phyloP scores from a whole-genome alignment of 2,329 filamentous ascomycete genomes.

The Pseudogymnoascus sp. region DNA sequence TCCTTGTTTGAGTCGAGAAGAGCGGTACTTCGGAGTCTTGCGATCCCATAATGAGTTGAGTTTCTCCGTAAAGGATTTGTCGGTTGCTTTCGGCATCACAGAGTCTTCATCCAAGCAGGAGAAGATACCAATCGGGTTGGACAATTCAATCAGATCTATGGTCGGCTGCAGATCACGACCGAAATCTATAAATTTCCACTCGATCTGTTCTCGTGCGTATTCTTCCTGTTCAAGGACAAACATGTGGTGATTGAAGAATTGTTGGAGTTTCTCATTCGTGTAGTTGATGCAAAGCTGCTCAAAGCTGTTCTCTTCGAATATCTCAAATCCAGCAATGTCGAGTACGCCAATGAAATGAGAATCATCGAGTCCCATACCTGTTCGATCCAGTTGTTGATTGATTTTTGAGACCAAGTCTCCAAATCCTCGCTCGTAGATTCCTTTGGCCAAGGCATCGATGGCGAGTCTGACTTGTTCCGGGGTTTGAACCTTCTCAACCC shows the following conservation, averaged over 20 bases:
- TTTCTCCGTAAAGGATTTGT: conserved; percentile 95
- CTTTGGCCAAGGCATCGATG: conserved; percentile 87
- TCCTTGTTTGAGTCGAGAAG: conserved; percentile 80
- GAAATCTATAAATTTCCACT: conserved; percentile 99
- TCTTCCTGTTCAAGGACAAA: conserved; percentile 98
- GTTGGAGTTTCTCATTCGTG: conserved; percentile 97
- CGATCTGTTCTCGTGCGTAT: conserved; percentile 93
- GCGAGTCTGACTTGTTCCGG: conserved; percentile 90
- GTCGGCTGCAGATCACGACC: conserved; percentile 94
- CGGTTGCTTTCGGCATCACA: conserved; percentile 98
- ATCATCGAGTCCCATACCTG: conserved; percentile 74
- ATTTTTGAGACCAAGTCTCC: conserved; percentile 87
- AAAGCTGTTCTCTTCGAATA: conserved; percentile 97
- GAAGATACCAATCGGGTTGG: conserved; percentile 97
- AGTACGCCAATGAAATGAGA: conserved; percentile 95
- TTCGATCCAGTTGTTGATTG: conserved; percentile 85
- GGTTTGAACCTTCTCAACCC: conserved; percentile 97
- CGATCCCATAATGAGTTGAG: conserved; percentile 95
- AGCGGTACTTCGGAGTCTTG: conserved; percentile 87
- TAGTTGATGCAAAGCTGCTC: conserved; percentile 99
- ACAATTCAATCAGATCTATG: conserved; percentile 91
- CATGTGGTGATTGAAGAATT: conserved; percentile 99
- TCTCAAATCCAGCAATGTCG: conserved; percentile 98
- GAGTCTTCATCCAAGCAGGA: conserved; percentile 96
- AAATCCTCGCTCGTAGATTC: conserved; percentile 95